Conservation (phyloP, 257 asterid genomes). For the Asclepias syriaca region DNA sequence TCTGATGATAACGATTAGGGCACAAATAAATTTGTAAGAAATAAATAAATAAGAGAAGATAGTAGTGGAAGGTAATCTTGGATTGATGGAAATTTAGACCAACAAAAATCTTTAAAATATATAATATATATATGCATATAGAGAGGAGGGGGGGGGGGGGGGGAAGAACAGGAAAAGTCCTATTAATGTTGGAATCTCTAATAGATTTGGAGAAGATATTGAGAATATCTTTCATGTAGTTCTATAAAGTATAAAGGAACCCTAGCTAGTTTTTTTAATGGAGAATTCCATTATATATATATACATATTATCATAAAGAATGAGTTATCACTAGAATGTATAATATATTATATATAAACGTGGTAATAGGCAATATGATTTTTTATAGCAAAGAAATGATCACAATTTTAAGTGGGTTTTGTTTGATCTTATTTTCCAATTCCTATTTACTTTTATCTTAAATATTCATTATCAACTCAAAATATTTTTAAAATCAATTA, state of each 20-base stretch:
- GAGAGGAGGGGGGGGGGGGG: too few species aligned
- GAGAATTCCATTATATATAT: too few species aligned
- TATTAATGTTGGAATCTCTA: constrained; percentile 1
- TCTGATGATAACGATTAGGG: background rate
- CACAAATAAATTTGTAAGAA: too few species aligned
- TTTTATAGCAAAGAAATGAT: background rate
- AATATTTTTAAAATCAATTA: too few species aligned
- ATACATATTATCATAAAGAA: too few species aligned
- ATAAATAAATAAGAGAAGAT: too few species aligned
- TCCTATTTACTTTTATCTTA: too few species aligned
- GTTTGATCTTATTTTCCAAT: background rate
- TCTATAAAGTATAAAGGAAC: constrained; percentile 28
- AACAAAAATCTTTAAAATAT: background rate
- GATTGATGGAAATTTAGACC: background rate
- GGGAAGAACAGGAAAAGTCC: too few species aligned
- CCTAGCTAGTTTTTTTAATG: background rate
- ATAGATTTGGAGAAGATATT: background rate
- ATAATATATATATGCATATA: too few species aligned
- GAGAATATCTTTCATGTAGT: constrained; percentile 35
- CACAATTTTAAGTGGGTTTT: background rate
- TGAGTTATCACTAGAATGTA: too few species aligned
- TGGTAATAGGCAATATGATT: constrained; percentile 1
- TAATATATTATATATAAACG: too few species aligned
- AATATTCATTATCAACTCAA: too few species aligned
- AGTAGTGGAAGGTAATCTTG: background rate